Percentiles rank a stretch among this genome's conserved stretches.
Evolutionary conservation across 2,329 filamentous ascomycete species (phyloP).

Genomic region (Salinomyces thailandicus): DNA sequence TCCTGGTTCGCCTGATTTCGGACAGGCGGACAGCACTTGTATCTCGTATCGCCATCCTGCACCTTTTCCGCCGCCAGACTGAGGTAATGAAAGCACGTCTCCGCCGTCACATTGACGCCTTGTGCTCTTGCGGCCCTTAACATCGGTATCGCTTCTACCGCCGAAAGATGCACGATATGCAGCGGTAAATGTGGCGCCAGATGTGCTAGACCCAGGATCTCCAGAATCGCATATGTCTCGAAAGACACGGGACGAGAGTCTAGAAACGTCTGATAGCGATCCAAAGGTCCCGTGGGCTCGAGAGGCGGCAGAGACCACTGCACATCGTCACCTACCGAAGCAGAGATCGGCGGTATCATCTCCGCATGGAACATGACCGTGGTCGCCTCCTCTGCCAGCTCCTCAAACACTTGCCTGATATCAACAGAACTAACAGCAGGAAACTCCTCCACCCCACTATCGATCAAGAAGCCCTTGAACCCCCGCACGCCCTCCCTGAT

Average conservation of each 20-base stretch:
- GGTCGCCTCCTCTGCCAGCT: conserved; percentile 69
- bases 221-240: conserved; percentile 79
- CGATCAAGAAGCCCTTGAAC: conserved; percentile 96
- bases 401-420: conserved; percentile 67
- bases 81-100: conserved; percentile 94
- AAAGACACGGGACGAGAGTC: conserved; percentile 80
- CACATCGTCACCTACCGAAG: conserved; percentile 68
- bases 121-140: conserved; percentile 59
- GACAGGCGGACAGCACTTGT: conserved; percentile 94
- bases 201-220: conserved; percentile 73
- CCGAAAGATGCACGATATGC: conserved; percentile 88
- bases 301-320: conserved; percentile 57
- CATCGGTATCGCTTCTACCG: conserved; percentile 76
- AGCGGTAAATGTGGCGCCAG: conserved; percentile 72
- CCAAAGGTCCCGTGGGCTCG: conserved; percentile 59
- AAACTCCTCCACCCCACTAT: conserved; percentile 94
- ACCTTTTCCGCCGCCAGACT: conserved; percentile 74
- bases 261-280: conserved; percentile 80
- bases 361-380: conserved; percentile 99
- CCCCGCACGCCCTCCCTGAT: conserved; percentile 80
- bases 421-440: conserved; percentile 76
- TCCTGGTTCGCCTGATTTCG: conserved; percentile 73
- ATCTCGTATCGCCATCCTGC: conserved; percentile 72
- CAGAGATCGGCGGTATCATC: conserved; percentile 82
- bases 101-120: conserved; percentile 80